Conservation (phyloP, 331 rosid genomes). For the Dryas integrifolia region DNA sequence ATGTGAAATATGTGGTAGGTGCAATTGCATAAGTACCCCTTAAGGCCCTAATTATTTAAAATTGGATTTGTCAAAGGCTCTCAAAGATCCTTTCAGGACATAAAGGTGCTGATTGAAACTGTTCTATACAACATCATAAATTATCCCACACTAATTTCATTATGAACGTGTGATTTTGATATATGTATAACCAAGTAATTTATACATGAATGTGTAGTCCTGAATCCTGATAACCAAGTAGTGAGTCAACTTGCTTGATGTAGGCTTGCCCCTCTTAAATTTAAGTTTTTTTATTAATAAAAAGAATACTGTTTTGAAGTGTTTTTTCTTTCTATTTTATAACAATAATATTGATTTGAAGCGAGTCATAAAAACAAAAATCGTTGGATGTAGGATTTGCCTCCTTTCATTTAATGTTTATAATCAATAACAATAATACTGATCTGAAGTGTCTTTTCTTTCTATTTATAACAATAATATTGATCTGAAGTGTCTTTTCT, state of each 20-base stretch:
- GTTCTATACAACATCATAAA: not conserved
- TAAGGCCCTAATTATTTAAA: not conserved
- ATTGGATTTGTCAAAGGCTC: not conserved
- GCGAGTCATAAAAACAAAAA: too few species aligned
- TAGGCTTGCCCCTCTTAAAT: too few species aligned
- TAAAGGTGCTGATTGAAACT: not conserved
- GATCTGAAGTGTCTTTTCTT: not conserved
- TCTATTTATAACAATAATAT: not conserved
- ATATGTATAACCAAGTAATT: too few species aligned
- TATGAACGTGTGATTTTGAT: too few species aligned
- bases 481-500: not conserved
- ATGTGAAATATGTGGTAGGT: not conserved
- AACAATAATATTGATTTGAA: too few species aligned
- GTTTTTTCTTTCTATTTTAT: too few species aligned
- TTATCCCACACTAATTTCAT: not conserved
- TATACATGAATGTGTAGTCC: too few species aligned
- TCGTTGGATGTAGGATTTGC: not conserved
- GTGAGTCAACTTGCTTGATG: too few species aligned
- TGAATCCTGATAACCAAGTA: too few species aligned
- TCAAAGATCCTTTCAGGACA: not conserved
- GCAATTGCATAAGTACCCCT: not conserved
- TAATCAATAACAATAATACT: not conserved
- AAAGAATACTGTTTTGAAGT: too few species aligned
- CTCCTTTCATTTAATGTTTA: not conserved
- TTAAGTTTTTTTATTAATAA: too few species aligned